Percentiles rank a stretch among this genome's conserved stretches.
These are phyloP conservation scores for Cladophialophora bantiana DNA, from an alignment of 2,329 filamentous ascomycete genomes.

Conservation along the genomic window DNA sequence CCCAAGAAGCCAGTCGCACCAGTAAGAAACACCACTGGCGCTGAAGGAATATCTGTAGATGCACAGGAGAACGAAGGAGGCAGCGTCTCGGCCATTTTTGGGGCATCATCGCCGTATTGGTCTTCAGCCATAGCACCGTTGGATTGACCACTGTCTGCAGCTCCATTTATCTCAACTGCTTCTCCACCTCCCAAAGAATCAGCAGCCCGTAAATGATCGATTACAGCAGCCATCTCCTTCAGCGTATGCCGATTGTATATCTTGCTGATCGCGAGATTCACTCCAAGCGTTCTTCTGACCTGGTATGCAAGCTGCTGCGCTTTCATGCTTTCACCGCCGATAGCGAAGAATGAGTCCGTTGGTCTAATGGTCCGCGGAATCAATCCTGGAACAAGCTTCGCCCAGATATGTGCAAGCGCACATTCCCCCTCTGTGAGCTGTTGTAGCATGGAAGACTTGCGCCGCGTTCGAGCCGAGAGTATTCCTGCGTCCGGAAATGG, in stretches of 20 bases:
- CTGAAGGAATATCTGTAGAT: slow-evolving; percentile 42
- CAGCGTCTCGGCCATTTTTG: slow-evolving; percentile 55
- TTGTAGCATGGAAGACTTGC: slow-evolving; percentile 57
- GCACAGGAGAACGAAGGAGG: slow-evolving; percentile 51
- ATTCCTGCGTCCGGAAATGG: slow-evolving; percentile 80
- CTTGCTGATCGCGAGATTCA: slow-evolving; percentile 68
- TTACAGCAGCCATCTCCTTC: slow-evolving; percentile 60
- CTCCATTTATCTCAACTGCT: slow-evolving; percentile 53
- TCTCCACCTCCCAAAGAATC: slow-evolving; percentile 47
- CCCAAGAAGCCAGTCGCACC: slow-evolving; percentile 92
- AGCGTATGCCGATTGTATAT: slow-evolving; percentile 74
- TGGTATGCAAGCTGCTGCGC: slow-evolving; percentile 81
- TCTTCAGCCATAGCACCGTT: slow-evolving; percentile 48
- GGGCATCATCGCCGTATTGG: slow-evolving; percentile 60
- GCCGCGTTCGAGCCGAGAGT: slow-evolving; percentile 61
- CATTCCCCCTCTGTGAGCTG: slow-evolving; percentile 63
- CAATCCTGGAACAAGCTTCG: slow-evolving; percentile 70
- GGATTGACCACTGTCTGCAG: slow-evolving; percentile 47
- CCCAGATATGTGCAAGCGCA: slow-evolving; percentile 75
- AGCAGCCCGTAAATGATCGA: slow-evolving; percentile 52
- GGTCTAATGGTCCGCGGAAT: slow-evolving; percentile 71
- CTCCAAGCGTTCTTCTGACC: slow-evolving; percentile 68
- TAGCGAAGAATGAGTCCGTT: slow-evolving; percentile 75
- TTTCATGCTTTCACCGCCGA: slow-evolving; percentile 80
- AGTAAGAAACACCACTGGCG: slow-evolving; percentile 76